These are phyloP conservation scores for Themeda triandra DNA, from an alignment of 176 grass and related monocot species.

Conservation along the genomic window DNA sequence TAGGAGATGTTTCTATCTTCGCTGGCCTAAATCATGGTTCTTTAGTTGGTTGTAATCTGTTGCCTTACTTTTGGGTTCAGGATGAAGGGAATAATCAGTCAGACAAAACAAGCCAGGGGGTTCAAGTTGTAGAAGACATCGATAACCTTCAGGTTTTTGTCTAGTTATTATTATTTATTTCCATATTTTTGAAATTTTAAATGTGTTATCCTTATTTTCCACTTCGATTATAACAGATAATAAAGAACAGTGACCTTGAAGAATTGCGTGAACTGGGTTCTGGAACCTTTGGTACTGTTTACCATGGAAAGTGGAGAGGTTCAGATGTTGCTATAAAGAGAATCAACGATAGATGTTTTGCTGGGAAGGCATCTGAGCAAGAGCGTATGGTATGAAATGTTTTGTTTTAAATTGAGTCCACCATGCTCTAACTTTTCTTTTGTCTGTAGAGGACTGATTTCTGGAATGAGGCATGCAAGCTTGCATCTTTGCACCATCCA, in stretches of 20 bases:
- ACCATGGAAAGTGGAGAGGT: slow-evolving; percentile 99
- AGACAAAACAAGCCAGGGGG: slow-evolving; percentile 62
- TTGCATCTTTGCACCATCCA: slow-evolving; percentile 93
- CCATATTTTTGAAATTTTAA: background rate
- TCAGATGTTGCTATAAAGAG: slow-evolving; percentile 96
- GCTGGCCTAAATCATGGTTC: background rate
- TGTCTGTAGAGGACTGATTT: slow-evolving; percentile 77
- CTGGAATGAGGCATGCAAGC: slow-evolving; percentile 90
- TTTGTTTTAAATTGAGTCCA: background rate
- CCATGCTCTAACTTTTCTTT: slow-evolving; percentile 12
- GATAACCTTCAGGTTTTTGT: slow-evolving; percentile 63
- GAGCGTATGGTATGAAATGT: slow-evolving; percentile 62
- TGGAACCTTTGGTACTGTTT: slow-evolving; percentile 95
- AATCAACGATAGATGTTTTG: slow-evolving; percentile 94
- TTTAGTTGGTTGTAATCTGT: slow-evolving; percentile 4
- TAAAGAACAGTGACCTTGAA: slow-evolving; percentile 96
- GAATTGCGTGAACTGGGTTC: slow-evolving; percentile 90
- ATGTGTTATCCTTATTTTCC: background rate
- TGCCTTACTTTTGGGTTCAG: slow-evolving; percentile 36
- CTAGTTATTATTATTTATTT: background rate
- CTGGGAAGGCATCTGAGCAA: slow-evolving; percentile 82
- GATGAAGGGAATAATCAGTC: slow-evolving; percentile 36
- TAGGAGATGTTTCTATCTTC: slow-evolving; percentile 24
- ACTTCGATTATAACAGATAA: slow-evolving; percentile 53
- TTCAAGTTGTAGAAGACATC: slow-evolving; percentile 54